Percentiles rank a stretch among this genome's conserved stretches.
Conservation (phyloP, 1,139 yeast species). For the Magnusiomyces fungicola region DNA sequence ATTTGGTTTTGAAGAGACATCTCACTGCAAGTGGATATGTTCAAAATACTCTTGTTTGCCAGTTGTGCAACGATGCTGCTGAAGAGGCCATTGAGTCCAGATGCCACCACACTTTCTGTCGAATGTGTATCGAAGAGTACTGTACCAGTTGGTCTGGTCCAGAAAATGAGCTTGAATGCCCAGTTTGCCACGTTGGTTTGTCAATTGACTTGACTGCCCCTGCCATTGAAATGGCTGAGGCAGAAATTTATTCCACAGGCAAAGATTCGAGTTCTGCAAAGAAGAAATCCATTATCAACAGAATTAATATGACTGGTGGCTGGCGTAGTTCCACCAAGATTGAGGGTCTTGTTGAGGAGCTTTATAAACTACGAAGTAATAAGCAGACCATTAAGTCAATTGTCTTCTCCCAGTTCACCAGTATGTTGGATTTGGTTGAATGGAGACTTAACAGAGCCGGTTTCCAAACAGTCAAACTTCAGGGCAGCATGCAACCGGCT, state of each 20-base stretch:
- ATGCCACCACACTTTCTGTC: constrained; percentile 88
- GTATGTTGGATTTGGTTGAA: constrained; percentile 91
- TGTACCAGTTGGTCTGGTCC: constrained; percentile 73
- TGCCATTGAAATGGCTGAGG: constrained; percentile 48
- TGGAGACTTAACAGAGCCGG: constrained; percentile 95
- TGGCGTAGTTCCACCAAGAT: constrained; percentile 95
- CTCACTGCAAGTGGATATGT: constrained; percentile 28
- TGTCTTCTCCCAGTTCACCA: constrained; percentile 94
- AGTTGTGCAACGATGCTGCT: constrained; percentile 93
- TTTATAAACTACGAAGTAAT: constrained; percentile 79
- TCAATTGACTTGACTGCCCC: constrained; percentile 88
- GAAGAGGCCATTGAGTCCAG: constrained; percentile 93
- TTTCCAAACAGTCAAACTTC: constrained; percentile 83
- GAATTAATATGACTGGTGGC: constrained; percentile 76
- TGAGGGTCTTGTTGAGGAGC: constrained; percentile 90
- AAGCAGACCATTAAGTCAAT: constrained; percentile 86
- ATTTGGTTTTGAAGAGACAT: constrained; percentile 71
- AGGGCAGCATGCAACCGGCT: constrained; percentile 93
- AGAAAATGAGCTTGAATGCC: constrained; percentile 64
- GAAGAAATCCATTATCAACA: constrained; percentile 82
- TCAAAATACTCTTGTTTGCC: constrained; percentile 73
- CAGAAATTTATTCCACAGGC: constrained; percentile 52
- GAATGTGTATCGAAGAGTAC: constrained; percentile 86
- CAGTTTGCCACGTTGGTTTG: constrained; percentile 89
- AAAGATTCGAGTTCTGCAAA: constrained; percentile 84